phyloP scores from a whole-genome alignment of 2,329 filamentous ascomycete species.

The Diaporthe amygdali region DNA sequence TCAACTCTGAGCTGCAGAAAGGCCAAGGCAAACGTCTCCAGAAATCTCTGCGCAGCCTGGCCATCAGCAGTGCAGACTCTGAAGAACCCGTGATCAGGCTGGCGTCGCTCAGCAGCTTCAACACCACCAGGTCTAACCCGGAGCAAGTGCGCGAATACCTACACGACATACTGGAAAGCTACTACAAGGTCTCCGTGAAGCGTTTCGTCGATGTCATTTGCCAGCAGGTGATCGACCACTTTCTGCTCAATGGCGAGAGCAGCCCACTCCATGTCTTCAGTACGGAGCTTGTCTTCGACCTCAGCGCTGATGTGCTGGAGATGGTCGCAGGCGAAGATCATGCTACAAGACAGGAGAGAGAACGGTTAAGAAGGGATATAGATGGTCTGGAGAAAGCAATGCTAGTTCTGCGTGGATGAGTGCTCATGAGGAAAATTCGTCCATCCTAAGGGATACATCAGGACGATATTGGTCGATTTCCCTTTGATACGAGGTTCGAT shows the following conservation, averaged over 20 bases:
- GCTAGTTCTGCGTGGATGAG: conserved; percentile 27
- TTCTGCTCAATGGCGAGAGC: conserved; percentile 52
- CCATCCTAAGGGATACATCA: background rate
- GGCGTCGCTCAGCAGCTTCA: background rate
- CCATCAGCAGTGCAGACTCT: background rate
- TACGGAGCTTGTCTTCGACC: conserved; percentile 51
- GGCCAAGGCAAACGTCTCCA: conserved; percentile 31
- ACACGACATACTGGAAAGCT: conserved; percentile 64
- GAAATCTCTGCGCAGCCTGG: conserved; percentile 23
- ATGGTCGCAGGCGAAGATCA: conserved; percentile 64
- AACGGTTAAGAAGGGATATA: conserved; percentile 50
- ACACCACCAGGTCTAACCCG: conserved; percentile 26
- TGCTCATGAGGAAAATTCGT: no score
- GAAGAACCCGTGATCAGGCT: background rate
- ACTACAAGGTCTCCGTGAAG: conserved; percentile 65
- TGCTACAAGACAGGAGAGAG: conserved; percentile 43
- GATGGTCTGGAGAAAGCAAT: conserved; percentile 45
- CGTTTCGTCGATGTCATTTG: conserved; percentile 69
- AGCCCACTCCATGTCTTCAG: conserved; percentile 61
- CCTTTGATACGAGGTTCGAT: no score
- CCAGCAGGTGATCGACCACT: conserved; percentile 61
- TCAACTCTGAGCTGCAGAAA: conserved; percentile 45
- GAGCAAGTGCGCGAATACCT: conserved; percentile 49
- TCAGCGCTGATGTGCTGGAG: conserved; percentile 55
- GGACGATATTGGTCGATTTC: background rate